Evolutionary conservation across 768 basidiomycete species (phyloP), one percentile per base, ranked within the genome.

Genomic region (Coprinopsis strossmayeri): DNA sequence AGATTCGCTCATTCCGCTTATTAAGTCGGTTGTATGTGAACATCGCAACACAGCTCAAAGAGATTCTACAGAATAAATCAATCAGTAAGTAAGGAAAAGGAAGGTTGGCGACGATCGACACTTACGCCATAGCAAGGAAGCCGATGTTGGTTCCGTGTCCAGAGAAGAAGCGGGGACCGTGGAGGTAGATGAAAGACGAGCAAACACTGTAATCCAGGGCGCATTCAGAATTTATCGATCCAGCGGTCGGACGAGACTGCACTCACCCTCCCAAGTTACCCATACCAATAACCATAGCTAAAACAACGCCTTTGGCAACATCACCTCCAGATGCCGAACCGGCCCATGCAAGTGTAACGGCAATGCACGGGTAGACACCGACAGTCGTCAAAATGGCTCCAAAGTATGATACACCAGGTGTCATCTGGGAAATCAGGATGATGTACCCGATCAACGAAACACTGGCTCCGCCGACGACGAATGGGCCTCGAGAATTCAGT

Each of bases 281-380:
- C 9, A 76, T 32, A 23, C 77, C 77, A 45, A 76, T 72, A 15
- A 81, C 70, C 66, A 77, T 69, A 3, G 75, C 81, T 28, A 81
- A 52, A 11, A 69, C 68, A 11, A 80, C 63, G 51, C 54, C 55
- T 34, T 53, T 51, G 17, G 76, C 74, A 42, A 75, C 51, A 55
- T 78, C 78, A 20, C 81, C 78, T 20, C 80, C 80, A 0, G 76
- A 71, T 46, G 79, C 77, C 5, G 74, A 73, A 1, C 72, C 69
- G 1, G 66, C 73, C 81, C 81, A 83, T 28, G 78, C 76, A 1
- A 82, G 59, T 23, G 59, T 57, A 17, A 79, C 57, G 1, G 69
- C 64, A 45, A 80, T 67, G 4, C 70, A 72, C 0, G 81, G 76
- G 54, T 64, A 81, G 4, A 78, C 72, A 17, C 80, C 81, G 17